Evolutionary conservation across 495 filamentous ascomycete genomes (phyloP).

Genomic region (Penicillium dipodomyicola): DNA sequence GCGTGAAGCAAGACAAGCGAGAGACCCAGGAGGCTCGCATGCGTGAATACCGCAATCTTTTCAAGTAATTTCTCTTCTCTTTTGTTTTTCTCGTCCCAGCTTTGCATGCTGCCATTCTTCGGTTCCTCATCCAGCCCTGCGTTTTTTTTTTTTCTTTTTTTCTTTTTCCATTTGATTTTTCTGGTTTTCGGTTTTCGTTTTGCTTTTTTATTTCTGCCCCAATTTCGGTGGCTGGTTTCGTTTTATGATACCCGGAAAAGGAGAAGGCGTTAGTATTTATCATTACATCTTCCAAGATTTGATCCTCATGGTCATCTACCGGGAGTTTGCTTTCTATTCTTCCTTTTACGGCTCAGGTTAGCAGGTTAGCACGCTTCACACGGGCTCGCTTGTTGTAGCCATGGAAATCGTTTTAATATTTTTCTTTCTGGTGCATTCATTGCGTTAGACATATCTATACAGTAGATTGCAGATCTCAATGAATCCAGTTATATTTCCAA

Average conservation of each 20-base stretch:
- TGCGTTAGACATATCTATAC: neutral
- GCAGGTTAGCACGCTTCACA: neutral
- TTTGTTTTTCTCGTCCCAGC: neutral
- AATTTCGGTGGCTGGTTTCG: constrained; percentile 1
- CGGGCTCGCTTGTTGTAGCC: neutral
- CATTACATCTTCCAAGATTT: neutral
- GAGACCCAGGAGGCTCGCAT: constrained; percentile 75
- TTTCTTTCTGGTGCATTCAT: neutral
- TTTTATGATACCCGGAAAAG: constrained; percentile 13
- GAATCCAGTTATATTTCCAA: neutral
- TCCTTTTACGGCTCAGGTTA: neutral
- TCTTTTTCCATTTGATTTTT: neutral
- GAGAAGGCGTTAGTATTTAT: constrained; percentile 5
- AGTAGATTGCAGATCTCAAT: neutral
- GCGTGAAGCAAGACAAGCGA: constrained; percentile 64
- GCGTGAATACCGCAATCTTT: constrained; percentile 77
- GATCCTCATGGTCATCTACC: constrained; percentile 2
- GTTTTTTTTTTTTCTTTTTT: neutral
- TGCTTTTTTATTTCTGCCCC: neutral
- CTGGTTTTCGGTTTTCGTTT: neutral
- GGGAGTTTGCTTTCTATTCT: neutral
- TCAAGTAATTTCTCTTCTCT: constrained; percentile 52
- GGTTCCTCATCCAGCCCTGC: neutral
- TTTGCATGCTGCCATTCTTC: neutral
- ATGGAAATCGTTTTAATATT: neutral